These are phyloP conservation scores for Wickerhamomyces hampshirensis DNA, from an alignment of 805 yeast species.

Conservation along the genomic window DNA sequence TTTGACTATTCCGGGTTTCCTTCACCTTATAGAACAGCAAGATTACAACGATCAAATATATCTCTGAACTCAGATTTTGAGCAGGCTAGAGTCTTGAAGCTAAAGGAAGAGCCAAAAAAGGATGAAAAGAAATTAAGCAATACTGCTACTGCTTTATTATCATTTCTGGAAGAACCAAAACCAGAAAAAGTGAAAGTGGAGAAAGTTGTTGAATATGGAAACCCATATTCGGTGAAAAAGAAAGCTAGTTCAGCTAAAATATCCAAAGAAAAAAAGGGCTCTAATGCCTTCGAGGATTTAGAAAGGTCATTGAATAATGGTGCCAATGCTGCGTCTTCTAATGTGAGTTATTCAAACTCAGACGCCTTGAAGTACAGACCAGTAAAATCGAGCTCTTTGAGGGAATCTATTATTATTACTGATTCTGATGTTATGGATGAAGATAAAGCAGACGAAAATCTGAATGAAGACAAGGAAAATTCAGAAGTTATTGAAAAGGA, in stretches of 20 bases:
- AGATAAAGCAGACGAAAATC: conserved; percentile 8
- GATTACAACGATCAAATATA: conserved; percentile 18
- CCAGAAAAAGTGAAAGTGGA: conserved; percentile 4
- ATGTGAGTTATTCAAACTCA: no score
- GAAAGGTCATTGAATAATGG: no score
- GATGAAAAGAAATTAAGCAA: conserved; percentile 33
- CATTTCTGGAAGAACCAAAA: conserved; percentile 33
- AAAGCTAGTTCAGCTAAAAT: no score
- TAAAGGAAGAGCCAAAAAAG: conserved; percentile 1
- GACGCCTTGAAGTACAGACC: conserved; percentile 37
- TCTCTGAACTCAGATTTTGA: conserved; percentile 6
- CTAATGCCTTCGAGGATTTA: no score
- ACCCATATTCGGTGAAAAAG: conserved; percentile 35
- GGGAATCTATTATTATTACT: conserved; percentile 28
- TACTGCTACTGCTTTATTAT: conserved; percentile 45
- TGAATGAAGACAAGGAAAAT: conserved; percentile 6
- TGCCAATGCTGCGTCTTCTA: no score
- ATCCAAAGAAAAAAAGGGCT: no score
- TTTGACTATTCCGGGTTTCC: conserved; percentile 35
- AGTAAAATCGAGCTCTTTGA: conserved; percentile 32
- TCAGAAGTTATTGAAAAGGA: conserved; percentile 2
- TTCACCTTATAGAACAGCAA: conserved; percentile 33
- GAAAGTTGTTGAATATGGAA: conserved; percentile 26
- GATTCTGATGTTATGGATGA: no score
- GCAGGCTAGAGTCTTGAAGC: conserved; percentile 3